Base-by-base conservation (phyloP, 2,329 filamentous ascomycete genomes). In the Didymella pinodella region DNA sequence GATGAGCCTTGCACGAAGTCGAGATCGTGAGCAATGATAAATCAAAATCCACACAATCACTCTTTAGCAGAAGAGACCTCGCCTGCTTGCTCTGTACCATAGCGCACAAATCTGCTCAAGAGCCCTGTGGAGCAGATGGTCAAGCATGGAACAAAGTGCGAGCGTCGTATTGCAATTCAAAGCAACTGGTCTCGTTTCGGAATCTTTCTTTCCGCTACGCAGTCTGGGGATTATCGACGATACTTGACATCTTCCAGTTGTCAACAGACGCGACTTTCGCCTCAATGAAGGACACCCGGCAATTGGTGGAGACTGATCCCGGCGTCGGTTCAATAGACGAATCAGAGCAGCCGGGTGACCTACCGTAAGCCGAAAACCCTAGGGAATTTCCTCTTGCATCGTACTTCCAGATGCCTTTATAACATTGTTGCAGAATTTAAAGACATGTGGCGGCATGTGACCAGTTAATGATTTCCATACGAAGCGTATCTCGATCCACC, bases 311-410 rank as follows among this genome's bases (percentile, higher is more conserved):
- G 18, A 4, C 20, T 18, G 45, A 32, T 45, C 31, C 55, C 29
- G 18, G 36, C 25, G 45, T 40, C 12, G 10, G 12, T 4, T 7
- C 7, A 3, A 12, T 7, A 12, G 50, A 40, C 56, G 50, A 59
- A 59, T 59, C 14, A 40, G 31, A 54, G 16, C 26, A n/a, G 7
- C 3, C 20, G 45, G 31, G 40, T 59, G 56, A 59, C 56, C 36
- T 58, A 50, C 40, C 50, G 25, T 12, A 32, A 18, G 29, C 18
- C 47, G n/a, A n/a, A 1, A 29, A 53, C 29, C 55, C 55, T 58
- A 49, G 25, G 29, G 44, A 18, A 25, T 31, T 45, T 36, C 7
- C 4, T 25, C 43, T 18, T 36, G 25, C 25, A 53, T 40, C 16
- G 31, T 31, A 34, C 25, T 20, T 25, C 40, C 18, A 16, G 22